phyloP scores from a whole-genome alignment of 2,329 filamentous ascomycete genomes.

The Metarhizium guizhouense region DNA sequence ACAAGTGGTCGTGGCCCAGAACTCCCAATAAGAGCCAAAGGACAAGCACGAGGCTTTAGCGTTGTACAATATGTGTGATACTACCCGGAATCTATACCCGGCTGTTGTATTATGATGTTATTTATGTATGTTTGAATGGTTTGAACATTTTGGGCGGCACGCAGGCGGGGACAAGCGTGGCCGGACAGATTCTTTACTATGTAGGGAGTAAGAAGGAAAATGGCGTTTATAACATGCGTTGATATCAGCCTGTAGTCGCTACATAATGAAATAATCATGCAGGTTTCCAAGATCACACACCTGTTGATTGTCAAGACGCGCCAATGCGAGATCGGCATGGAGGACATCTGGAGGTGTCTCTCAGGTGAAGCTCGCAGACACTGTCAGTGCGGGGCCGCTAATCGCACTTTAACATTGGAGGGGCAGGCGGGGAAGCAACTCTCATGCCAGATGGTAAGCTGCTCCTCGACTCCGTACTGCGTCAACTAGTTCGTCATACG shows the following conservation, averaged over 20 bases:
- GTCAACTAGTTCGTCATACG: too few species aligned
- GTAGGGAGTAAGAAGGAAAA: too few species aligned
- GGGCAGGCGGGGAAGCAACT: background rate
- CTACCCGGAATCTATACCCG: background rate
- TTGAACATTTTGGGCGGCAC: background rate
- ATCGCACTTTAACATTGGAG: background rate
- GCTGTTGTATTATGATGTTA: background rate
- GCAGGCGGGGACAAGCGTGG: background rate
- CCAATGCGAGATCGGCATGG: too few species aligned
- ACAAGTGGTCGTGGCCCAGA: constrained; percentile 16
- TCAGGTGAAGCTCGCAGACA: too few species aligned
- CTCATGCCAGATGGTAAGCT: background rate
- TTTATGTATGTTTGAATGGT: background rate
- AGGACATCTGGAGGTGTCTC: too few species aligned
- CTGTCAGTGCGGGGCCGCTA: background rate
- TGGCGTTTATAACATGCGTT: too few species aligned
- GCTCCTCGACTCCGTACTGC: too few species aligned
- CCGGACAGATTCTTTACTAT: background rate
- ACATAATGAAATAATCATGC: too few species aligned
- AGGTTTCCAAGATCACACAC: too few species aligned
- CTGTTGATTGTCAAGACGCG: too few species aligned
- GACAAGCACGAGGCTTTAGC: constrained; percentile 18
- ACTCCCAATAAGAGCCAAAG: constrained; percentile 14
- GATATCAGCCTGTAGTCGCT: too few species aligned
- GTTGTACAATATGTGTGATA: background rate